A percentile compares a stretch with the other conserved stretches of the same genome.
Evolutionary conservation across 2,329 filamentous ascomycete genomes (phyloP).

Genomic region (Calonectria ilicicola): DNA sequence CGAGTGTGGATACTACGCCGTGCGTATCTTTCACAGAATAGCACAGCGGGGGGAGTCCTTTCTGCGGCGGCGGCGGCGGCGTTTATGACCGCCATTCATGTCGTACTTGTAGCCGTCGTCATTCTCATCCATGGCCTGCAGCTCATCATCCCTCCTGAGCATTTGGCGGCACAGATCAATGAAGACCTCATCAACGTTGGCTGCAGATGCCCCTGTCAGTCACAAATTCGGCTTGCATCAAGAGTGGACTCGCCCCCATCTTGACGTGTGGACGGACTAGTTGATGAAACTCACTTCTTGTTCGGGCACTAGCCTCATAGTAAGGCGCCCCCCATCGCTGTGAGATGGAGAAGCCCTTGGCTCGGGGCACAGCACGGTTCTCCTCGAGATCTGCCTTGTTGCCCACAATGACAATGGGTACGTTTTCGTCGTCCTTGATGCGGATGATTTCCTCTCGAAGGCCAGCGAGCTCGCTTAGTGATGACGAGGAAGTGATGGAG

Average conservation of each 20-base stretch:
- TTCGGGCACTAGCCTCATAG: conserved; percentile 88
- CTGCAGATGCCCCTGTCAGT: conserved; percentile 51
- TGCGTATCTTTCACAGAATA: conserved; percentile 52
- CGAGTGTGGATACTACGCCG: not conserved
- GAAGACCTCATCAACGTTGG: conserved; percentile 93
- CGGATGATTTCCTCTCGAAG: conserved; percentile 90
- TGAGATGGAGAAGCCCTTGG: conserved; percentile 85
- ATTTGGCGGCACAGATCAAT: conserved; percentile 87
- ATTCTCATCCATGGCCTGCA: conserved; percentile 46
- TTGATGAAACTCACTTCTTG: conserved; percentile 66
- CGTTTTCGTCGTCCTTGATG: conserved; percentile 88
- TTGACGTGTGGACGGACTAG: not conserved
- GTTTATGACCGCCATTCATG: conserved; percentile 39
- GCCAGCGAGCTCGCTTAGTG: conserved; percentile 83
- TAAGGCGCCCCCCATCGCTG: conserved; percentile 91
- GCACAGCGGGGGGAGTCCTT: conserved; percentile 55
- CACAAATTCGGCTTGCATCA: conserved; percentile 24
- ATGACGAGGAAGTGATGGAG: conserved; percentile 87
- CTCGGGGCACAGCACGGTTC: conserved; percentile 81
- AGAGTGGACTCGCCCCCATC: conserved; percentile 8
- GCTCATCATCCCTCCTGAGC: conserved; percentile 76
- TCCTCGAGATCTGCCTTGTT: conserved; percentile 94
- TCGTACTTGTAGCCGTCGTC: conserved; percentile 59
- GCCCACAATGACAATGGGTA: conserved; percentile 90
- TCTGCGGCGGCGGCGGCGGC: conserved; percentile 45